These are phyloP conservation scores for Exophiala viscosa DNA, from an alignment of 2,329 filamentous ascomycete species.

Conservation along the genomic window DNA sequence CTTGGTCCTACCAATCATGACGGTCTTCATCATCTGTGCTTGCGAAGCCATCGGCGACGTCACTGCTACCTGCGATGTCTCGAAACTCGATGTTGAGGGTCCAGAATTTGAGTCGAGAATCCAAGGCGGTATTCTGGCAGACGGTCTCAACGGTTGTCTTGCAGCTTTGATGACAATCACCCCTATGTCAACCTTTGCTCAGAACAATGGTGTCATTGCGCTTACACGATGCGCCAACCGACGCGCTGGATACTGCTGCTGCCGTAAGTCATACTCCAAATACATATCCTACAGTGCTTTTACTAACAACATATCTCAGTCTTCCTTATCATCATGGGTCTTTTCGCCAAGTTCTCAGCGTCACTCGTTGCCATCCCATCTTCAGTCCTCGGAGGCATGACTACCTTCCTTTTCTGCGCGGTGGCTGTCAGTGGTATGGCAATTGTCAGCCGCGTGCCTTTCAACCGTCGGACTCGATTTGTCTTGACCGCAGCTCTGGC, in stretches of 20 bases:
- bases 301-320: constrained; percentile 32
- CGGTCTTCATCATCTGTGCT: constrained; percentile 58
- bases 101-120: constrained; percentile 64
- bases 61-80: constrained; percentile 65
- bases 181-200: constrained; percentile 65
- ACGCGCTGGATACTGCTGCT: constrained; percentile 63
- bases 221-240: constrained; percentile 66
- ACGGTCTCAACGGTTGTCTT: constrained; percentile 62
- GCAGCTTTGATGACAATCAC: constrained; percentile 64
- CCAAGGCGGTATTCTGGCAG: constrained; percentile 64
- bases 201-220: constrained; percentile 67
- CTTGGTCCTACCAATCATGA: constrained; percentile 60
- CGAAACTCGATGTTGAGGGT: constrained; percentile 61
- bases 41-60: constrained; percentile 68
- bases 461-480: constrained; percentile 64
- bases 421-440: constrained; percentile 64
- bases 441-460: constrained; percentile 60
- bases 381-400: constrained; percentile 46
- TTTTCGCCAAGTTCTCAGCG: constrained; percentile 68
- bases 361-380: constrained; percentile 63
- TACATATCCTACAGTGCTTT: neutral
- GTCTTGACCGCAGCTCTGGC: constrained; percentile 61
- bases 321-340: constrained; percentile 65
- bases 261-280: constrained; percentile 30
- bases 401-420: constrained; percentile 64